A percentile compares a stretch with the other conserved stretches of the same genome.
Evolutionary conservation across 768 basidiomycete species (phyloP).

Genomic region (Xerocomellus amylosporus): DNA sequence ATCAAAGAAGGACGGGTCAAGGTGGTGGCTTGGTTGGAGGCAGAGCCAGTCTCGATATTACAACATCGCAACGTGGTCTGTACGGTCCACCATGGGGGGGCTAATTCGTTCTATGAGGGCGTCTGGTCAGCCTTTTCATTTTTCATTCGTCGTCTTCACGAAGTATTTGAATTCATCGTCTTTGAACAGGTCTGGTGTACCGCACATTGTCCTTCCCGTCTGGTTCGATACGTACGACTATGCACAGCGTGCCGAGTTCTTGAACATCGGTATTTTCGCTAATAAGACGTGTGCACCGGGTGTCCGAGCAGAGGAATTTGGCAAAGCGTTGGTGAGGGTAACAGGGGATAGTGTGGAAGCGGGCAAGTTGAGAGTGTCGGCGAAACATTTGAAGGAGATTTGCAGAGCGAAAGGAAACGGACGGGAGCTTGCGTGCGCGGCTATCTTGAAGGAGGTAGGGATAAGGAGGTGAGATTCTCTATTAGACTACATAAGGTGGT

Average conservation of each 20-base stretch:
- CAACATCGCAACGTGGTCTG: neutral
- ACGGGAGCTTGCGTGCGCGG: neutral
- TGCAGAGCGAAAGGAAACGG: conserved; percentile 5
- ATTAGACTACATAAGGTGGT: too few species aligned
- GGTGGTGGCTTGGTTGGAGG: neutral
- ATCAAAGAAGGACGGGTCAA: conserved; percentile 7
- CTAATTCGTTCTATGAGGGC: conserved; percentile 2
- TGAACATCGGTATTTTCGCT: conserved; percentile 6
- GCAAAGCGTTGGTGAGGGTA: conserved; percentile 2
- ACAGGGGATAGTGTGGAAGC: conserved; percentile 7
- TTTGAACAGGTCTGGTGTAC: conserved; percentile 11
- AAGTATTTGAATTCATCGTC: neutral
- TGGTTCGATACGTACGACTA: conserved; percentile 14
- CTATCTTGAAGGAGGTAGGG: neutral
- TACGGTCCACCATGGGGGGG: neutral
- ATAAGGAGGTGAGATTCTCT: neutral
- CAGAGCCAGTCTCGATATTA: conserved; percentile 10
- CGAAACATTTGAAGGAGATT: neutral
- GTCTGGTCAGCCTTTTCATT: neutral
- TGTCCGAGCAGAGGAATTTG: conserved; percentile 1
- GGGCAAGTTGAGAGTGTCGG: neutral
- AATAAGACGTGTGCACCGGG: neutral
- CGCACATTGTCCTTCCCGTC: conserved; percentile 11
- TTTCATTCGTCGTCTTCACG: too few species aligned
- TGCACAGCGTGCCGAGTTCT: neutral